Conservation (phyloP, 1,139 yeast genomes). For the Sugiyamaella japonica region DNA sequence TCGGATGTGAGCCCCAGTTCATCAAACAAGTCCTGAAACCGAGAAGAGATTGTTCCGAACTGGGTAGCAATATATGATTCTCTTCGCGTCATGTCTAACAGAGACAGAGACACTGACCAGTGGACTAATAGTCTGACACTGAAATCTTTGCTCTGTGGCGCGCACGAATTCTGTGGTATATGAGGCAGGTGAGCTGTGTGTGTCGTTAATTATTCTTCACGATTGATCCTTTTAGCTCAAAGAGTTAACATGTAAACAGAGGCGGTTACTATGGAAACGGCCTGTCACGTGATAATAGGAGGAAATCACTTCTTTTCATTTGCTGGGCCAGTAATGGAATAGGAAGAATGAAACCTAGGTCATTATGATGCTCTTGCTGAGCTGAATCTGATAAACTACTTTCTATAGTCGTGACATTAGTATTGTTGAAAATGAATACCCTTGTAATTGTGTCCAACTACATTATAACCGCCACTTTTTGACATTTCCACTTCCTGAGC, state of each 20-base stretch:
- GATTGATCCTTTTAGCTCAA: not conserved
- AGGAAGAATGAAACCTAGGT: too few species aligned
- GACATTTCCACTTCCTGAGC: not conserved
- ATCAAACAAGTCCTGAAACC: constrained; percentile 38
- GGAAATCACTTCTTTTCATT: too few species aligned
- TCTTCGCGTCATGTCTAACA: constrained; percentile 24
- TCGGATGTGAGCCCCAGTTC: constrained; percentile 38
- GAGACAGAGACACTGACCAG: not conserved
- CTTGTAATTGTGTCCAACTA: not conserved
- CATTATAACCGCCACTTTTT: not conserved
- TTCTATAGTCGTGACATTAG: too few species aligned
- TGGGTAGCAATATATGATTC: constrained; percentile 37
- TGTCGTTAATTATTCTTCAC: not conserved
- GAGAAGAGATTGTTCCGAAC: constrained; percentile 33
- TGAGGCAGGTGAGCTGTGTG: not conserved
- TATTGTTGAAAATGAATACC: not conserved
- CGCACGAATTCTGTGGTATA: not conserved
- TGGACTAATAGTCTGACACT: too few species aligned
- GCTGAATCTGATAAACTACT: too few species aligned
- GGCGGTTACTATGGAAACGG: not conserved
- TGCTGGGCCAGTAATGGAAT: too few species aligned
- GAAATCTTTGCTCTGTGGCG: too few species aligned
- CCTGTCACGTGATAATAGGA: too few species aligned
- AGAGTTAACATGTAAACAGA: not conserved
- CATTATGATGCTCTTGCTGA: too few species aligned